Base-by-base conservation (phyloP, 768 basidiomycete species). In the Phlebiopsis gigantea region DNA sequence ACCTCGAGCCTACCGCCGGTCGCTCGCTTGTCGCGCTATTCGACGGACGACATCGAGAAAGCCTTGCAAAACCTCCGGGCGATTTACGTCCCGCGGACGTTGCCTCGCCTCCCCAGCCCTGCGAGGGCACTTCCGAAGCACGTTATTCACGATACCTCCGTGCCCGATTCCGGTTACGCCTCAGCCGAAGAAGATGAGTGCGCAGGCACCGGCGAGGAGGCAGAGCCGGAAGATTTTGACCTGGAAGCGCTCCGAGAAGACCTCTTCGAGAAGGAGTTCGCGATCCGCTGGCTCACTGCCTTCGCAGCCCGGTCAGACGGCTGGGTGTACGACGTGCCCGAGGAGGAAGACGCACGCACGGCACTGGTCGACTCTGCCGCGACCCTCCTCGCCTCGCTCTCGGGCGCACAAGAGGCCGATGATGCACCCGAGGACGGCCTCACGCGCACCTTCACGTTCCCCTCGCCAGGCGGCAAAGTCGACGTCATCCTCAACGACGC, bases 121-220 rank as follows among this genome's bases (percentile, higher is more conserved):
- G 12, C 55, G 19, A 58, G 59, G 53, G 29, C 56, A 1, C 53
- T 66, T 64, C 65, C 67, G 28, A 57, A 68, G 25, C 63, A 61
- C 29, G 59, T 65, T 53, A 67, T 74, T 24, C 75, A 76, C 55
- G 76, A 78, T 50, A 69, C 65, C 8, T 71, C 71, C 17, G 75
- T 81, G 2, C 83, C 83, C 1, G 88, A 91, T 69, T 90, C 88
- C 10, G 89, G 89, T 31, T 90, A 90, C 61, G 89, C 86, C 5
- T 88, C 87, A 41, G 85, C 83, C 24, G 84, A 84, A 50, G 84
- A 82, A 48, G 82, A 84, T 0, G 77, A 76, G 28, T 22, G 42
- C 12, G 10, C 19, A 25, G 46, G 41, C 1, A 70, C 71, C 2
- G 67, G 68, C 0, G 60, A 50, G 4, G 72, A 69, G 6, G 58